Percentiles rank a stretch among this genome's conserved stretches.
Conservation (phyloP, 176 grass and related monocot genomes). For the Aegilops tauschii region DNA sequence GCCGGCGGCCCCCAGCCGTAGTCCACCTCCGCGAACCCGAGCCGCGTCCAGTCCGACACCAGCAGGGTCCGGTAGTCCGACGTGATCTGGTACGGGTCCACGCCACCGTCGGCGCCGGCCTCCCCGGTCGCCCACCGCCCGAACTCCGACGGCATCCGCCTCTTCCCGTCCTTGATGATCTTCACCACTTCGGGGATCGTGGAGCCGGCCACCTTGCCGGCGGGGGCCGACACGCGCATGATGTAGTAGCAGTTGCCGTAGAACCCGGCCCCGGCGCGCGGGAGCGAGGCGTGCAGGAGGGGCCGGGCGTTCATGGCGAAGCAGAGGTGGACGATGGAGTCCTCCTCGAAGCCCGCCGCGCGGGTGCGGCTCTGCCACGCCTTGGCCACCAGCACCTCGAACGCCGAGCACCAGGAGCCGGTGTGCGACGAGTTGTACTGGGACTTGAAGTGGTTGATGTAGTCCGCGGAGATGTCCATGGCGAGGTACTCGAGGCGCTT, state of each 20-base stretch:
- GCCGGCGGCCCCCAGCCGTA: conserved; percentile 85
- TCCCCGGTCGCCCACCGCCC: conserved; percentile 60
- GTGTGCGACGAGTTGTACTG: neutral
- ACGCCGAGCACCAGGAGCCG: conserved; percentile 58
- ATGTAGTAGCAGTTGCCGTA: conserved; percentile 95
- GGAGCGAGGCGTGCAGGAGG: conserved; percentile 44
- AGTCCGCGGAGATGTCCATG: conserved; percentile 50
- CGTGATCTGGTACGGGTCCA: conserved; percentile 86
- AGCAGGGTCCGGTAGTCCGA: conserved; percentile 75
- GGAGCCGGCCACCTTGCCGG: conserved; percentile 32
- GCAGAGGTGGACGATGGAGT: conserved; percentile 57
- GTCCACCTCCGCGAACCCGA: conserved; percentile 88
- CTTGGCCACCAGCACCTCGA: conserved; percentile 86
- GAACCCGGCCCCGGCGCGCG: conserved; percentile 49
- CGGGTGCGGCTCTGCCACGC: conserved; percentile 73
- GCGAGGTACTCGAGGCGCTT: conserved; percentile 43
- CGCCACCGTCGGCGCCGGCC: conserved; percentile 11
- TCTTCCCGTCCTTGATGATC: conserved; percentile 84
- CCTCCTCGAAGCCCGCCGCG: conserved; percentile 43
- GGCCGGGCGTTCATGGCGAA: conserved; percentile 83
- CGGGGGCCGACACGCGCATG: conserved; percentile 59
- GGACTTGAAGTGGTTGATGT: conserved; percentile 52
- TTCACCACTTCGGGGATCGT: conserved; percentile 50
- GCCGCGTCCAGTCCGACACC: conserved; percentile 84
- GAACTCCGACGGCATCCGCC: conserved; percentile 62